Base-by-base conservation (phyloP, 2,329 filamentous ascomycete genomes). In the Cercospora nicotianae region DNA sequence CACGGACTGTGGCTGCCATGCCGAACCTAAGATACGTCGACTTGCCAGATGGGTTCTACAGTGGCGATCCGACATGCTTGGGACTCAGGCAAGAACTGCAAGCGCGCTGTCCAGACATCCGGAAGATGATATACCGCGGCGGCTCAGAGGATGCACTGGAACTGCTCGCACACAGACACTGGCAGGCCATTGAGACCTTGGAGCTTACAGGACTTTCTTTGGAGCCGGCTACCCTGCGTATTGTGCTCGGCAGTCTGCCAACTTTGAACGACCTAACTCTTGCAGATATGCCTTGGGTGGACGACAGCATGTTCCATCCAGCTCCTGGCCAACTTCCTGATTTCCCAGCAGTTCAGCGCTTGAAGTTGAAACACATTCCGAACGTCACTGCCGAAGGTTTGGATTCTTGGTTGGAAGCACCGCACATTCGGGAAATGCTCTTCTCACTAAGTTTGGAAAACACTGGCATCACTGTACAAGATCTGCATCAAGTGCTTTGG, bases 11-110 rank as follows among this genome's bases (percentile, higher is more conserved):
- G 59, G 92, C 93, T 42, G 91, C 94, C 26, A 85, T 94, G 53
- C 92, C 93, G 31, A 93, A 94, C 75, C 83, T 98, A 55, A 90
- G 88, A 78, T 97, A 95, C 78, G 90, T 97, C 72, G 94, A 98
- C 79, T 85, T 98, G 7, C 94, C 94, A 4, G 91, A 95, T 72
- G 94, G 93, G 60, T 87, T 97, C 78, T 97, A 90, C 81, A 88
- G 86, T 63, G 94, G 95, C 75, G 94, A 97, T 69, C 82, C 88
- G 3, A 85, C 87, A 31, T 96, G 91, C 74, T 82, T 90, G 64
- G 89, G 91, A 0, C 83, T 98, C 72, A 89, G 92, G 69, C 87
- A 95, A 73, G 94, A 97, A 79, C 84, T 97, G 26, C 91, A 96
- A 81, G 90, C 89, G 23, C 86, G 92, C 61, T 97, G 94, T 78